Conservation (phyloP, 257 asterid species). For the Solanum sitiens region DNA sequence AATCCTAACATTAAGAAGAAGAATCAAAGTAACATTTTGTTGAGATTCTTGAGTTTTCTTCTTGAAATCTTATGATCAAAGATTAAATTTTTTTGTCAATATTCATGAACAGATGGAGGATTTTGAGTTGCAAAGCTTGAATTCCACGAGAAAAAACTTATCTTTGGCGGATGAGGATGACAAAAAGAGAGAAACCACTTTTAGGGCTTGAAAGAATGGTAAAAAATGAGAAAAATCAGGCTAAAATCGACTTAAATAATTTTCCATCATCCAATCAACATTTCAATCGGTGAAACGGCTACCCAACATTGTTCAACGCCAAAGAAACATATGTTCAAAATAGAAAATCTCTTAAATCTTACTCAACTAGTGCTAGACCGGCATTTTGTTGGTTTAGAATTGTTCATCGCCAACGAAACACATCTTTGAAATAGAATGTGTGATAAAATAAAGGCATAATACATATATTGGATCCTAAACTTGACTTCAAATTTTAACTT, state of each 20-base stretch:
- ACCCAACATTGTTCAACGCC: background rate
- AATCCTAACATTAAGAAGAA: too few species aligned
- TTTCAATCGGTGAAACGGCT: background rate
- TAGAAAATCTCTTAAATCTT: too few species aligned
- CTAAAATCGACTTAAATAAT: background rate
- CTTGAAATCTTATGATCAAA: background rate
- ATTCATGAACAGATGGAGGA: background rate
- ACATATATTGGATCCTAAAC: too few species aligned
- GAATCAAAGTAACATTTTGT: background rate
- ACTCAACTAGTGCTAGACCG: background rate
- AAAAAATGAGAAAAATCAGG: background rate
- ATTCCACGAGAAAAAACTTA: background rate
- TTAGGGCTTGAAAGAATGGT: background rate
- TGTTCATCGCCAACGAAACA: background rate
- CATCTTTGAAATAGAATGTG: background rate
- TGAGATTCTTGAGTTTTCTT: background rate
- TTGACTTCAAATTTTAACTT: too few species aligned
- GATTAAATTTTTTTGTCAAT: background rate
- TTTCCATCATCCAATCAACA: rapidly evolving
- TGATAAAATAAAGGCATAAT: too few species aligned
- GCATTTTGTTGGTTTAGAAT: too few species aligned
- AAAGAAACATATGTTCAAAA: background rate
- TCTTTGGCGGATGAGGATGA: background rate
- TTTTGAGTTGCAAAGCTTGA: background rate
- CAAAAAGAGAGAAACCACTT: too few species aligned